Evolutionary conservation across 2,329 filamentous ascomycete species (phyloP).

Genomic region (Balansia obtecta): DNA sequence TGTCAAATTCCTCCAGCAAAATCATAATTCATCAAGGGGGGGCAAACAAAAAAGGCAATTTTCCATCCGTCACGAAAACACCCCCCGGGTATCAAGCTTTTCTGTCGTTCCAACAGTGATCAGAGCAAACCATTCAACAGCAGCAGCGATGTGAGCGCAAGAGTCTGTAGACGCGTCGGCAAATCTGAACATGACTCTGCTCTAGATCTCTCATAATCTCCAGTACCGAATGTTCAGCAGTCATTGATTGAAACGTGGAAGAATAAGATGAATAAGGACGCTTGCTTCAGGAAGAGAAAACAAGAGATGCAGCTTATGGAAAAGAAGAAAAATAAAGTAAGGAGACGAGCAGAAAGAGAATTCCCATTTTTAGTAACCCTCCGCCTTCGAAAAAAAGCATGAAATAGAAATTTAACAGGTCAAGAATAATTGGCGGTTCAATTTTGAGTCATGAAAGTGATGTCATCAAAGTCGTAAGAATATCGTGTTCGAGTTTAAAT

Average conservation of each 20-base stretch:
- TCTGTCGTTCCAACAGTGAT: slow-evolving; percentile 11
- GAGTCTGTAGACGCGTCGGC: slow-evolving; percentile 9
- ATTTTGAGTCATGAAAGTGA: slow-evolving; percentile 14
- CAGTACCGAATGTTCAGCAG: neutral
- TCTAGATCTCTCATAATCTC: slow-evolving; percentile 11
- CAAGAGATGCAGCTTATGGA: slow-evolving; percentile 6
- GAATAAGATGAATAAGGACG: slow-evolving; percentile 5
- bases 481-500: slow-evolving; percentile 13
- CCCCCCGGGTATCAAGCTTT: slow-evolving; percentile 26
- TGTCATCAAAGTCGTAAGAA: neutral
- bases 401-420: too few relatives aligned
- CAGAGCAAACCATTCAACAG: neutral
- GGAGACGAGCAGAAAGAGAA: too few relatives aligned
- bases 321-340: neutral
- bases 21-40: neutral
- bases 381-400: too few relatives aligned
- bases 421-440: neutral
- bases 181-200: slow-evolving; percentile 10
- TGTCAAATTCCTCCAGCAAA: neutral
- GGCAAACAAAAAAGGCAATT: neutral
- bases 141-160: neutral
- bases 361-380: too few relatives aligned
- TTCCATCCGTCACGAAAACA: slow-evolving; percentile 4
- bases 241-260: neutral
- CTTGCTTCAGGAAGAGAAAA: slow-evolving; percentile 12